Percentiles rank a stretch among this genome's conserved stretches.
These are phyloP conservation scores for Tolypocladium ophioglossoides DNA, from an alignment of 2,329 filamentous ascomycete genomes.

Conservation along the genomic window DNA sequence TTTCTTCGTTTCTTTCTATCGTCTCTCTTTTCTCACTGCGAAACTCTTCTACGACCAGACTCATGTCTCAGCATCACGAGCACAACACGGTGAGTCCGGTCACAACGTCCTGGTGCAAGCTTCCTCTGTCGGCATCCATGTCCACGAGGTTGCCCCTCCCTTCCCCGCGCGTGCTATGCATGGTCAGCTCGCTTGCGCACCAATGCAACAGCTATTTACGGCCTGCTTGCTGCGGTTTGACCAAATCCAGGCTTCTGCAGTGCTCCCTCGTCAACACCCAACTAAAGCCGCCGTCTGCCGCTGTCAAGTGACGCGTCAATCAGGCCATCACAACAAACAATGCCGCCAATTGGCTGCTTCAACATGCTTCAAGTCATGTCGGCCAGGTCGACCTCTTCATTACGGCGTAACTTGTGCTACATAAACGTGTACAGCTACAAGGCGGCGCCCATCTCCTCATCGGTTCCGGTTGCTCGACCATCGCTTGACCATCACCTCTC, in stretches of 20 bases:
- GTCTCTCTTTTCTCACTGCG: background rate
- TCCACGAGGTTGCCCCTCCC: background rate
- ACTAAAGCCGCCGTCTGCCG: background rate
- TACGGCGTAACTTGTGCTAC: background rate
- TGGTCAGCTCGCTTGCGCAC: background rate
- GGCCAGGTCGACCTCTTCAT: background rate
- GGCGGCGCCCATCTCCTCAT: constrained; percentile 8
- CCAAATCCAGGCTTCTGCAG: background rate
- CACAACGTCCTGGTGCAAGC: background rate
- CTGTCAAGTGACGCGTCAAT: background rate
- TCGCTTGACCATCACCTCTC: constrained; percentile 70
- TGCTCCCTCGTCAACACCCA: background rate
- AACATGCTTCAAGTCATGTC: background rate
- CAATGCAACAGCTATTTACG: background rate
- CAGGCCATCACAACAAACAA: background rate
- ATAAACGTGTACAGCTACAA: background rate
- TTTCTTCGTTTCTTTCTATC: too few species aligned
- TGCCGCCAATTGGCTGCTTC: background rate
- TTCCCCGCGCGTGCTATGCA: background rate
- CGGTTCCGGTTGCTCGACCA: constrained; percentile 76
- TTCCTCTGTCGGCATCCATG: background rate
- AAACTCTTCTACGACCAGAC: background rate
- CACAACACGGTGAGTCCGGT: too few species aligned
- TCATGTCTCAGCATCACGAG: background rate
- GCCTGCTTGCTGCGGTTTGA: background rate